Evolutionary conservation across 164 flowering plant genomes (phyloP).

Genomic region (Magnolia changhungtana): DNA sequence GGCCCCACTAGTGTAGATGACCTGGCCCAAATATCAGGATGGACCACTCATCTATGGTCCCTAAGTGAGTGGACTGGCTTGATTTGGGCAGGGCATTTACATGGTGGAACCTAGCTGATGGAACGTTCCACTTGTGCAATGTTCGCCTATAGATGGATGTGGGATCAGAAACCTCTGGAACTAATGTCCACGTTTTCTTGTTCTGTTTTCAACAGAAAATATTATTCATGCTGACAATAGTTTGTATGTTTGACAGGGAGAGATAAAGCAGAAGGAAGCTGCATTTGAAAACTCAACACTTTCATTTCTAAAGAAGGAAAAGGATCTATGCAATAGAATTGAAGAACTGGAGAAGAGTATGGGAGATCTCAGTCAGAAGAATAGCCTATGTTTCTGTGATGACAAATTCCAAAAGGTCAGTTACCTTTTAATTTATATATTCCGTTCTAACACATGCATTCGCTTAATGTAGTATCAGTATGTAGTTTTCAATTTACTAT

Average conservation of each 20-base stretch:
- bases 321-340: slow-evolving; percentile 51
- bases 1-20: background rate
- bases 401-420: slow-evolving; percentile 37
- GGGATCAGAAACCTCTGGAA: too few species aligned
- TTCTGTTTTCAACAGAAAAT: background rate
- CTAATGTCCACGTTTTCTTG: background rate
- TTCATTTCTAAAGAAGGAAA: slow-evolving; percentile 68
- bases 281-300: slow-evolving; percentile 48
- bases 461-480: background rate
- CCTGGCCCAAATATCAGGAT: background rate
- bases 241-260: slow-evolving; percentile 34
- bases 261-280: slow-evolving; percentile 62
- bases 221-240: background rate
- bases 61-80: background rate
- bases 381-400: slow-evolving; percentile 20
- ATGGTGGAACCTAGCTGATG: background rate
- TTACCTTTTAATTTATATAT: background rate
- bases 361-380: slow-evolving; percentile 40
- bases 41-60: background rate
- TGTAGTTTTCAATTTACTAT: background rate
- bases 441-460: background rate
- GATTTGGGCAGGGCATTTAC: background rate
- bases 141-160: too few species aligned
- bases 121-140: background rate
- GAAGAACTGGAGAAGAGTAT: slow-evolving; percentile 53